A percentile compares a stretch with the other conserved stretches of the same genome.
phyloP scores from a whole-genome alignment of 768 basidiomycete species.

The Trametopsis cervina region DNA sequence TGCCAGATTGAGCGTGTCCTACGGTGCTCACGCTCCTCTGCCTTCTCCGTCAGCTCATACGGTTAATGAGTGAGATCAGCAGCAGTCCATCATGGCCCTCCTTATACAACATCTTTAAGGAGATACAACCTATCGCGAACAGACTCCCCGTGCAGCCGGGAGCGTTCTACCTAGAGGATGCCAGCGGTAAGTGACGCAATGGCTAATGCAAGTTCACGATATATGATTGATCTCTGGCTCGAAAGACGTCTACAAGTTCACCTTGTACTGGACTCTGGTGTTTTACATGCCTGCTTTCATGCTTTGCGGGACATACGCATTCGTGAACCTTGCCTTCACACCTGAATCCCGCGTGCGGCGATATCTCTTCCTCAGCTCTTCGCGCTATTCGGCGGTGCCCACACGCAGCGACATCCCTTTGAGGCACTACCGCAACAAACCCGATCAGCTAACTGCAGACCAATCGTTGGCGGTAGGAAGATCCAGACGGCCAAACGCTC shows the following conservation, averaged over 20 bases:
- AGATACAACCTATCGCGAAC: slow-evolving; percentile 25
- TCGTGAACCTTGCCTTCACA: slow-evolving; percentile 34
- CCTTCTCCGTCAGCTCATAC: too few relatives aligned
- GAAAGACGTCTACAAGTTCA: slow-evolving; percentile 38
- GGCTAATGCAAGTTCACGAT: too few relatives aligned
- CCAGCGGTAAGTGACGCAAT: slow-evolving; percentile 22
- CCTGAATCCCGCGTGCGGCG: slow-evolving; percentile 19
- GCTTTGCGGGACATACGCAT: slow-evolving; percentile 34
- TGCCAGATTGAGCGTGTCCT: too few relatives aligned
- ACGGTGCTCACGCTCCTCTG: too few relatives aligned
- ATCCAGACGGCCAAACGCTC: slow-evolving; percentile 23
- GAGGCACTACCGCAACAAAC: slow-evolving; percentile 5
- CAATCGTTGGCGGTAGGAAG: slow-evolving; percentile 7
- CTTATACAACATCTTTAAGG: slow-evolving; percentile 31
- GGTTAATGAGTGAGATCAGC: too few relatives aligned
- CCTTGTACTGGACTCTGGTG: slow-evolving; percentile 41
- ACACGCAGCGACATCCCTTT: slow-evolving; percentile 14
- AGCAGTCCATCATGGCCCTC: slow-evolving; percentile 22
- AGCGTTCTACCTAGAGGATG: slow-evolving; percentile 30
- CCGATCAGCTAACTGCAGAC: not conserved
- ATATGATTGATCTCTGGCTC: not conserved
- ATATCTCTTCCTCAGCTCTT: slow-evolving; percentile 4
- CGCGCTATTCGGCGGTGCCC: slow-evolving; percentile 5
- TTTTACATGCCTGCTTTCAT: slow-evolving; percentile 37
- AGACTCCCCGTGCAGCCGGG: slow-evolving; percentile 24